Conservation (phyloP, 2,329 filamentous ascomycete genomes). For the Arthrinium phaeospermum region DNA sequence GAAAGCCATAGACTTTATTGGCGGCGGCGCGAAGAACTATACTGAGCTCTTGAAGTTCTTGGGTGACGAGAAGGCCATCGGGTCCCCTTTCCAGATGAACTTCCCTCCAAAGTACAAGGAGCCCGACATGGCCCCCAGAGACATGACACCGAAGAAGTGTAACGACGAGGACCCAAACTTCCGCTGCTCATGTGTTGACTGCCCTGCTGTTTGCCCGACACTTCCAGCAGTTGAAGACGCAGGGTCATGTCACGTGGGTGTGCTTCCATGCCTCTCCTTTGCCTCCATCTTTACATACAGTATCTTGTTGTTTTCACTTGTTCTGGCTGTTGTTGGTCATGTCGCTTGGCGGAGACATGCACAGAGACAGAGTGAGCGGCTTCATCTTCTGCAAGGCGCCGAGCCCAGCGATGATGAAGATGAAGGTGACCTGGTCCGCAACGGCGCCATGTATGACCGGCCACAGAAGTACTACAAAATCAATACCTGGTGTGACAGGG, state of each 20-base stretch:
- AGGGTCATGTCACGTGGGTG: conserved; percentile 80
- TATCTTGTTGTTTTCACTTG: conserved; percentile 71
- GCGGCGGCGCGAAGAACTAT: conserved; percentile 91
- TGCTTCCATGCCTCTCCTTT: conserved; percentile 92
- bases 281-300: conserved; percentile 87
- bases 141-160: conserved; percentile 81
- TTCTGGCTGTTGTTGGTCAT: conserved; percentile 73
- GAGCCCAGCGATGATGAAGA: conserved; percentile 91
- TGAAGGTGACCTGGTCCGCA: conserved; percentile 82
- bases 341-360: conserved; percentile 77
- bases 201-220: conserved; percentile 81
- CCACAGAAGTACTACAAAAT: conserved; percentile 81
- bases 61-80: conserved; percentile 87
- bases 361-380: conserved; percentile 76
- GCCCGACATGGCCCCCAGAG: conserved; percentile 71
- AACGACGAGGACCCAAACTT: conserved; percentile 87
- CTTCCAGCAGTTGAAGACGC: conserved; percentile 76
- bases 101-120: conserved; percentile 72
- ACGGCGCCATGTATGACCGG: conserved; percentile 77
- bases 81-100: conserved; percentile 98
- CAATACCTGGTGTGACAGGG: conserved; percentile 80
- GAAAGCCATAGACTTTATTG: conserved; percentile 94
- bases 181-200: conserved; percentile 93
- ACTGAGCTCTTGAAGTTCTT: conserved; percentile 87
- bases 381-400: conserved; percentile 86